Conservation (phyloP, 1,139 yeast species). For the Yamadazyma trypodendri region DNA sequence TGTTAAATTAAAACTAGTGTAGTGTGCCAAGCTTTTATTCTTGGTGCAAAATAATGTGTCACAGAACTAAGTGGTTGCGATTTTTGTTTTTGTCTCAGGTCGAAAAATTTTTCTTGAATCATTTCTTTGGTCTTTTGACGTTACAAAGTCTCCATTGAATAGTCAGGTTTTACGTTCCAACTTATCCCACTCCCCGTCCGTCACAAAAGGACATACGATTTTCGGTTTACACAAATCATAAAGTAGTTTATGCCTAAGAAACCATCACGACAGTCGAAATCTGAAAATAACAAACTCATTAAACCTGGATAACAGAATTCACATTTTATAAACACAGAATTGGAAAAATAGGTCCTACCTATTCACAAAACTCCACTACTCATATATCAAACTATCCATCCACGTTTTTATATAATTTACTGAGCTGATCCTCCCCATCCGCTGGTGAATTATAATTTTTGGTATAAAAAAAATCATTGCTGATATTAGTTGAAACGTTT, state of each 20-base stretch:
- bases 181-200: background rate
- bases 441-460: constrained; percentile 28
- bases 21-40: background rate
- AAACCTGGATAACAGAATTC: constrained; percentile 45
- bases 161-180: no score
- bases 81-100: background rate
- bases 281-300: constrained; percentile 27
- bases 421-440: constrained; percentile 38
- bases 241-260: constrained; percentile 45
- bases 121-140: background rate
- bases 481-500: constrained; percentile 39
- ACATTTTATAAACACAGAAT: constrained; percentile 1
- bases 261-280: constrained; percentile 39
- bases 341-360: background rate
- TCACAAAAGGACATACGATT: background rate
- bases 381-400: background rate
- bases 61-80: background rate
- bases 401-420: constrained; percentile 25
- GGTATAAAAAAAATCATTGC: constrained; percentile 17
- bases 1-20: background rate
- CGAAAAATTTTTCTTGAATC: background rate
- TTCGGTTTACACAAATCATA: background rate
- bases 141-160: background rate
- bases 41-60: background rate
- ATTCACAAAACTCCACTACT: background rate